Base-by-base conservation (phyloP, 306 rosid species). In the Vigna mungo region DNA sequence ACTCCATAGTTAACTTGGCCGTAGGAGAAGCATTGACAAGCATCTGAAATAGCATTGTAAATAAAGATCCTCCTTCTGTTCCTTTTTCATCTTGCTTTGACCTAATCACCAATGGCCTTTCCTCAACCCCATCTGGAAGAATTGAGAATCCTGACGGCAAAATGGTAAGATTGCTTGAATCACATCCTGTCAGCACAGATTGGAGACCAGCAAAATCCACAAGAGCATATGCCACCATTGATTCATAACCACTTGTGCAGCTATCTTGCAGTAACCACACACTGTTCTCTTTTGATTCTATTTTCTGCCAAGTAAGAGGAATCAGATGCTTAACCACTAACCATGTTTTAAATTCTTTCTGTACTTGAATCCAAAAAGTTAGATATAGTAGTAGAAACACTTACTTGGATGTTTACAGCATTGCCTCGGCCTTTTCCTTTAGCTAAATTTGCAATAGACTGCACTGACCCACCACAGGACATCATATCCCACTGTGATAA, bases 361-460 rank as follows among this genome's bases (percentile, higher is more conserved):
- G 32, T 30, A 3, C 4, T 30, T 30, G 4, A 30, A 30, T 32
- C 74, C 17, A 25, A 25, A 25, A 25, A 25, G 27, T 2, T 25
- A 25, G 27, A 2, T 25, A 25, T 25, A 3, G 27, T 25, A 25
- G 27, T 25, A 25, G 27, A 25, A 25, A 25, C 27, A 25, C 89
- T 84, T 82, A 92, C 98, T 78, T 96, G 99, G 79, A 96, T 83
- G 64, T 90, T 81, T 44, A 92, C 99, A 34, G 96, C 86, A 81
- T 96, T 96, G 87, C 99, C 98, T 39, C 97, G 84, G 75, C 92
- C 97, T 82, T 96, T 93, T 76, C 99, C 99, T 78, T 92, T 92
- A 41, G 99, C 89, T 46, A 92, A 85, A 86, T 90, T 92, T 43
- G 99, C 96, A 14, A 91, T 84, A 32, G 84, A 73, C 76, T 92